Conservation (phyloP, 805 yeast species). For the Tetrapisispora nanseiensis region DNA sequence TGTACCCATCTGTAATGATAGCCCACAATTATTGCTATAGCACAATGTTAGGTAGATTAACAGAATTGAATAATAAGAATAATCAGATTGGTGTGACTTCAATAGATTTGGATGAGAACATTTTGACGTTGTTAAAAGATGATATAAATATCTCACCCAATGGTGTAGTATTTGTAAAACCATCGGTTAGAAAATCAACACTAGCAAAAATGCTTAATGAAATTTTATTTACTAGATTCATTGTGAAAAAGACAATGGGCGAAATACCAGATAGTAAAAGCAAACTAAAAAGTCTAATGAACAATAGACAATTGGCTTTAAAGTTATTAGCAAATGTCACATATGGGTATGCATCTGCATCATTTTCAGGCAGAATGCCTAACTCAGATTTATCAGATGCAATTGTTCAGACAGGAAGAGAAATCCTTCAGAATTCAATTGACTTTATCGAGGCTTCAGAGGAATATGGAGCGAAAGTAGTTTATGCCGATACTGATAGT, state of each 20-base stretch:
- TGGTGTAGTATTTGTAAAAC: slow-evolving; percentile 69
- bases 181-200: slow-evolving; percentile 56
- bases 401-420: slow-evolving; percentile 85
- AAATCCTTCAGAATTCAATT: slow-evolving; percentile 65
- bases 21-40: slow-evolving; percentile 86
- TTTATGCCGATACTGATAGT: slow-evolving; percentile 95
- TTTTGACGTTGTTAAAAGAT: slow-evolving; percentile 42
- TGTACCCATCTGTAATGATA: slow-evolving; percentile 86
- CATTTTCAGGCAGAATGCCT: slow-evolving; percentile 96
- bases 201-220: slow-evolving; percentile 80
- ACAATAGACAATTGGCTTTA: slow-evolving; percentile 75
- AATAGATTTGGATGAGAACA: slow-evolving; percentile 45
- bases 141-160: slow-evolving; percentile 72
- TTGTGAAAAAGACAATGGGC: slow-evolving; percentile 69
- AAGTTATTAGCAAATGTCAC: slow-evolving; percentile 91
- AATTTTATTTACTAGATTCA: slow-evolving; percentile 66
- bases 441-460: slow-evolving; percentile 48
- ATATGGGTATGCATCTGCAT: slow-evolving; percentile 91
- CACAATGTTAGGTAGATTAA: slow-evolving; percentile 54
- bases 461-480: slow-evolving; percentile 81
- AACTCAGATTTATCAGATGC: slow-evolving; percentile 92
- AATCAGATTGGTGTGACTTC: slow-evolving; percentile 46
- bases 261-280: slow-evolving; percentile 25
- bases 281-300: slow-evolving; percentile 36
- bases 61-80: slow-evolving; percentile 37